Conservation (phyloP, 768 basidiomycete genomes). For the Macrolepiota fuliginosa region DNA sequence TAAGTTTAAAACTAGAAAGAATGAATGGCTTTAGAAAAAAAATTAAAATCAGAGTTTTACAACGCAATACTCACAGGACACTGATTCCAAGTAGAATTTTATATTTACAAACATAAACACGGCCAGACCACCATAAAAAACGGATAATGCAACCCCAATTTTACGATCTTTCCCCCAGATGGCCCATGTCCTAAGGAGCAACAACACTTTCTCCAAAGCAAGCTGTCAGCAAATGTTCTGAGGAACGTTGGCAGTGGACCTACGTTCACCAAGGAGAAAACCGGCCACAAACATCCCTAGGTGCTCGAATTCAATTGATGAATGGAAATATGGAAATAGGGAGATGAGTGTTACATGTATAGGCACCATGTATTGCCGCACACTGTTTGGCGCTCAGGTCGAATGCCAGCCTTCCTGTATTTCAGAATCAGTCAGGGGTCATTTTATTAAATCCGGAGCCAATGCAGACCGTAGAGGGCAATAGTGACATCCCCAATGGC, state of each 20-base stretch:
- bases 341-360: not conserved
- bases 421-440: not conserved
- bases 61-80: not conserved
- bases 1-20: not conserved
- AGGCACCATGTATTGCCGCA: not conserved
- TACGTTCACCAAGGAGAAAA: not conserved
- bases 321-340: not conserved
- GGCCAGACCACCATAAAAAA: constrained; percentile 1
- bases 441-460: too few relatives aligned
- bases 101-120: constrained; percentile 1
- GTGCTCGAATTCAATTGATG: not conserved
- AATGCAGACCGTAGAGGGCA: not conserved
- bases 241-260: not conserved
- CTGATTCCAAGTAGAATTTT: not conserved
- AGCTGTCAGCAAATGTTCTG: not conserved
- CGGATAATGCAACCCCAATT: not conserved
- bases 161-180: constrained; percentile 6
- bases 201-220: not conserved
- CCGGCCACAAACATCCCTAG: not conserved
- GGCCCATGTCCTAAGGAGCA: constrained; percentile 6
- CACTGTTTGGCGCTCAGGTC: not conserved
- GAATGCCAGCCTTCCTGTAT: not conserved
- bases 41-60: too few relatives aligned
- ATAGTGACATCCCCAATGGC: not conserved
- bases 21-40: not conserved